Evolutionary conservation across 108 stramenopile species (phyloP).

Genomic region (Skeletonema grethae): DNA sequence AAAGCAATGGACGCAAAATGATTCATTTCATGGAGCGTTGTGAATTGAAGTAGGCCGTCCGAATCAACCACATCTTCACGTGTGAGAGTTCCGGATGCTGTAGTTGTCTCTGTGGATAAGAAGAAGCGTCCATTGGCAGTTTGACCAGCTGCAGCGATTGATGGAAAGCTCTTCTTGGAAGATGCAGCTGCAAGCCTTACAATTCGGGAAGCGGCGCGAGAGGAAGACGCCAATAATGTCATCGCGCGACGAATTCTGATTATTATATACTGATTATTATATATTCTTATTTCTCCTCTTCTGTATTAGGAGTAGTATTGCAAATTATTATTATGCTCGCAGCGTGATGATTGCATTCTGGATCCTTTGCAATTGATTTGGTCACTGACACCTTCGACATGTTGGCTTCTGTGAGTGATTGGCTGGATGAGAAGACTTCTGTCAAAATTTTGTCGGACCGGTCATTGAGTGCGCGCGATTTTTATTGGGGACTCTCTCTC

Average conservation of each 20-base stretch:
- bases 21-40: constrained; percentile 84
- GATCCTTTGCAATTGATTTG: too few species aligned
- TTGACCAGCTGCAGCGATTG: neutral
- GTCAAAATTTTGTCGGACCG: too few species aligned
- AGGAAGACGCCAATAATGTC: constrained; percentile 18
- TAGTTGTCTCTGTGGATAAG: neutral
- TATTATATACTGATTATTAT: neutral
- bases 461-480: too few species aligned
- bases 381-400: too few species aligned
- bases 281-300: neutral
- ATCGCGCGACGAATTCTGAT: constrained; percentile 7
- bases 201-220: constrained; percentile 30
- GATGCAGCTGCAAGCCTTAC: constrained; percentile 8
- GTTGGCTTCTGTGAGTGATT: too few species aligned
- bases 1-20: constrained; percentile 60
- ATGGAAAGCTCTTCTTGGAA: neutral
- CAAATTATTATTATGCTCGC: too few species aligned
- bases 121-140: constrained; percentile 3
- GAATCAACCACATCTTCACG: constrained; percentile 67
- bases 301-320: too few species aligned
- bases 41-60: constrained; percentile 56
- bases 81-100: constrained; percentile 32
- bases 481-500: too few species aligned
- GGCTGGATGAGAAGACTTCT: too few species aligned
- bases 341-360: too few species aligned